Evolutionary conservation across 2,329 filamentous ascomycete genomes (phyloP), one percentile per base, ranked within the genome.

Genomic region (Pseudocercospora macadamiae): DNA sequence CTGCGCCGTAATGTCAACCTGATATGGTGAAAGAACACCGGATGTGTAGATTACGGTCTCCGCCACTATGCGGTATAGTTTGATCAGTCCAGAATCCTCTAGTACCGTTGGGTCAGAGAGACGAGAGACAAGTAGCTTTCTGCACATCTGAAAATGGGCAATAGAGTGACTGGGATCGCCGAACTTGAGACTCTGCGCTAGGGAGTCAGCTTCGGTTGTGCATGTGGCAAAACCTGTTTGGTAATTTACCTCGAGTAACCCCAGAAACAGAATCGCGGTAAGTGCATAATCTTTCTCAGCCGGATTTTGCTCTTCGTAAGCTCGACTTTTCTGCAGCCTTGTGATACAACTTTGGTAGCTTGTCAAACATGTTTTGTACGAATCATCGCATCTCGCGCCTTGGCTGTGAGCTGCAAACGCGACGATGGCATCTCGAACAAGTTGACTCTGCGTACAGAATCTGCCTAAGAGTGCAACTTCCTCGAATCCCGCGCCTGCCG

Each of bases 21-120:
- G 47, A 10, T 57, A 63, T 2, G 55, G 55, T 6, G 58, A 55
- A 10, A 60, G 21, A 1, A 34, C 53, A 6, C 55, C 63, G 12
- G 63, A n/a, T 9, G 59, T 65, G 53, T 54, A 63, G n/a, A 63
- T 57, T 5, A 63, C 55, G 28, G 57, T 57, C 32, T 65, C 63
- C 30, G 63, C 63, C 16, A 59, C 34, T 16, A 65, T 48, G 10
- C 63, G 60, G 28, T 63, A 60, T 25, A 63, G 26, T 7, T 55
- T 59, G 32, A 61, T 23, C 25, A 59, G 28, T 5, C 28, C 42
- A 2, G 37, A 1, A 18, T 59, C 51, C 7, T 32, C 19, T 3
- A 51, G 23, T 0, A 52, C 39, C 23, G 30, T 32, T n/a, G 42
- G 10, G 12, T 58, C 47, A 9, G 44, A 47, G 12, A 65, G 44